Evolutionary conservation across 2,329 filamentous ascomycete species (phyloP).

Genomic region (Fusarium beomiforme): DNA sequence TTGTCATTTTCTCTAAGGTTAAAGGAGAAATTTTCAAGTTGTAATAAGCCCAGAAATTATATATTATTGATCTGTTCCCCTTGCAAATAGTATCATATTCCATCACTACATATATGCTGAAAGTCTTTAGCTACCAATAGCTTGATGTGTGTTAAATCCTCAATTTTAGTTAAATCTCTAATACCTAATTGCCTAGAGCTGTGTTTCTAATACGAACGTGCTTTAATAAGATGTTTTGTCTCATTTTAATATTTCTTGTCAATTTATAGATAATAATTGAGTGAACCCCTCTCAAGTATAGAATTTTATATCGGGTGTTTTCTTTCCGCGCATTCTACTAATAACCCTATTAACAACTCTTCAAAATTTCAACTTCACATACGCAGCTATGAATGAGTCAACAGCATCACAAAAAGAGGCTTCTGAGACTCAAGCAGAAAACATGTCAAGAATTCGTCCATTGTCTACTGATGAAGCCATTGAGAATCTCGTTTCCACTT

Average conservation of each 20-base stretch:
- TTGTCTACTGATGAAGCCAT: slow-evolving; percentile 36
- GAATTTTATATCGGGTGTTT: background rate
- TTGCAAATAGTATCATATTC: background rate
- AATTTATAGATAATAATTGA: background rate
- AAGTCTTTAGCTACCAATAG: background rate
- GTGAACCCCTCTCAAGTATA: background rate
- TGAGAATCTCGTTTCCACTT: slow-evolving; percentile 69
- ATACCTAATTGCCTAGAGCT: background rate
- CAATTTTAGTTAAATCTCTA: background rate
- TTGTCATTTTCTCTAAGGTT: no score
- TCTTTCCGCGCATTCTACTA: background rate
- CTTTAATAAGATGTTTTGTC: background rate
- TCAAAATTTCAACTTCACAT: background rate
- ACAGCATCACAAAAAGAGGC: background rate
- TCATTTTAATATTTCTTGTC: background rate
- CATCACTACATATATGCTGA: background rate
- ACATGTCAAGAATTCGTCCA: background rate
- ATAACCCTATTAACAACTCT: background rate
- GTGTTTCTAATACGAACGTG: background rate
- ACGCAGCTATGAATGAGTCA: background rate
- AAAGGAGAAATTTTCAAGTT: no score
- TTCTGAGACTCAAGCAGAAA: background rate
- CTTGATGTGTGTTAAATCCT: background rate
- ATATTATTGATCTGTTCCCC: no score
- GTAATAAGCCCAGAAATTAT: no score